These are phyloP conservation scores for Penicillium ucsense DNA, from an alignment of 495 filamentous ascomycete species.

Conservation along the genomic window DNA sequence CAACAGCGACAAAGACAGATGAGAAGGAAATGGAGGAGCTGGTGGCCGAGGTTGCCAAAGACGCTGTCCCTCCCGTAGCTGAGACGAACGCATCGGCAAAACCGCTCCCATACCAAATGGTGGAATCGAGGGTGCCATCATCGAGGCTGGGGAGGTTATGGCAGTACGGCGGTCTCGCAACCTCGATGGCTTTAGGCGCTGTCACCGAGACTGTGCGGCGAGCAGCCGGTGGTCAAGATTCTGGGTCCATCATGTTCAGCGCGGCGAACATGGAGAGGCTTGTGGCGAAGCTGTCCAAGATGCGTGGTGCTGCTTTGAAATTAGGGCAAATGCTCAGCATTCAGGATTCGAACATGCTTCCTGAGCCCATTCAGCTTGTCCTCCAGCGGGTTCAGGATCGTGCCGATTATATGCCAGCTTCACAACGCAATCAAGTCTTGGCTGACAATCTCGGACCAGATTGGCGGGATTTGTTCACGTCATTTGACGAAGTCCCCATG, in stretches of 20 bases:
- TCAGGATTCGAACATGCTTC: conserved; percentile 95
- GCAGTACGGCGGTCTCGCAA: conserved; percentile 89
- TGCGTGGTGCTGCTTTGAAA: conserved; percentile 98
- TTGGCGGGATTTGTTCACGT: conserved; percentile 75
- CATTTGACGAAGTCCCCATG: conserved; percentile 85
- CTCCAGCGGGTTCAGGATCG: conserved; percentile 91
- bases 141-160: conserved; percentile 78
- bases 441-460: conserved; percentile 65
- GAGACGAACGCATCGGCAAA: conserved; percentile 10
- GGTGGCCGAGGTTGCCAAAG: conserved; percentile 13
- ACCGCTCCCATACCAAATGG: conserved; percentile 53
- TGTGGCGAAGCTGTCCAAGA: conserved; percentile 83
- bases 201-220: conserved; percentile 74
- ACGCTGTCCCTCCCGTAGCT: conserved; percentile 9
- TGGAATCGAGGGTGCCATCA: conserved; percentile 84
- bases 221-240: conserved; percentile 47
- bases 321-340: conserved; percentile 96
- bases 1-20: conserved; percentile 6
- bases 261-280: conserved; percentile 83
- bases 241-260: conserved; percentile 78
- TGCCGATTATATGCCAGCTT: conserved; percentile 95
- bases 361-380: conserved; percentile 72
- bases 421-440: conserved; percentile 79
- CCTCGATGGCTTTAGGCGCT: conserved; percentile 93
- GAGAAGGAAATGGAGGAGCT: conserved; percentile 12